Conservation (phyloP, 208 protist genomes). For the Naegleria lovaniensis region DNA sequence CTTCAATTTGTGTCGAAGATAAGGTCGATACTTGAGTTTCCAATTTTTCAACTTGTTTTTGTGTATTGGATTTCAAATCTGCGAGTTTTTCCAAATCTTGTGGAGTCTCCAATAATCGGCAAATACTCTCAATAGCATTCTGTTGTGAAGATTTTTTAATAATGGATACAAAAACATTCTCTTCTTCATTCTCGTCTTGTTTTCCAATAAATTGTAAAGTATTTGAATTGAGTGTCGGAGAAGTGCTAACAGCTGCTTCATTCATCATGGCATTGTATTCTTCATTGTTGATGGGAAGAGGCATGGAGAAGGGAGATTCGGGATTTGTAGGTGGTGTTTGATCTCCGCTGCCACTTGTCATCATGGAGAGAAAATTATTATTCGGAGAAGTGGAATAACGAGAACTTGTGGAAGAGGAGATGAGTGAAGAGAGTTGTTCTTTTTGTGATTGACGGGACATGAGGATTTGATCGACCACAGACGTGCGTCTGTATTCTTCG, state of each 20-base stretch:
- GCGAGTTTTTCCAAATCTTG: not conserved
- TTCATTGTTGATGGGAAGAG: not conserved
- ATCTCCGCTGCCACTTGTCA: not conserved
- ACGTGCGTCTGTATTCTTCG: not conserved
- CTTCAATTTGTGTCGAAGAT: not conserved
- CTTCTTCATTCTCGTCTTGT: not conserved
- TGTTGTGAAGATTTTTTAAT: constrained; percentile 5
- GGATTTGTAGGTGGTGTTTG: not conserved
- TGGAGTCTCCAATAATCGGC: not conserved
- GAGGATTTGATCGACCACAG: not conserved
- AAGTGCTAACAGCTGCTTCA: too few relatives aligned
- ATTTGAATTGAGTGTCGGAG: too few relatives aligned
- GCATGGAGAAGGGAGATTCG: not conserved
- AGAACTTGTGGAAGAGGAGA: not conserved
- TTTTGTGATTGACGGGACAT: not conserved
- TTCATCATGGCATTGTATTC: too few relatives aligned
- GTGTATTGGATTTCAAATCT: not conserved
- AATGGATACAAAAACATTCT: not conserved
- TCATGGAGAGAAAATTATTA: not conserved
- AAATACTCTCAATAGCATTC: constrained; percentile 4
- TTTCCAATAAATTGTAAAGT: not conserved
- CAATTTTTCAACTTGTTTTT: not conserved
- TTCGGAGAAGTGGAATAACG: not conserved
- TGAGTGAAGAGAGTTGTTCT: not conserved
- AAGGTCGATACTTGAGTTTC: not conserved